Evolutionary conservation across 208 protist species (phyloP), one percentile per base, ranked within the genome.

Genomic region (Wallacemonas sp.): DNA sequence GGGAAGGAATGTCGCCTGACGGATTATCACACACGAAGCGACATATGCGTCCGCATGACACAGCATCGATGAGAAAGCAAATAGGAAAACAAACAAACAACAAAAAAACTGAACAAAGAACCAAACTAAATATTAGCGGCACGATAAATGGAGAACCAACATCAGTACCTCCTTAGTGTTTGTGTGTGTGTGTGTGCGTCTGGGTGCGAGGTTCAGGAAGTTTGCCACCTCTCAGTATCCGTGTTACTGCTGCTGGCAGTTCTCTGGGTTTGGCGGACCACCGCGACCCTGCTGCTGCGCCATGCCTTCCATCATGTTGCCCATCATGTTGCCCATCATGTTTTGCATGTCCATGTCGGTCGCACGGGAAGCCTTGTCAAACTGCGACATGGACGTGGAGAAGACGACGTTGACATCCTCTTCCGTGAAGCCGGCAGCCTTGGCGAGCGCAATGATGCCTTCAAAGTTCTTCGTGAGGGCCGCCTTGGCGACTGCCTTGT

Each of bases 401-500:
- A 84, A 84, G 19, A 80, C 27, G 14, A 71, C 36, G 33, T 57
- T 76, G 21, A 80, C 29, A 32, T 84, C 73, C 48, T 73, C 56
- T 32, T 69, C 58, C 8, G 60, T 80, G 26, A 84, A 38, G 32
- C 78, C 78, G 2, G 70, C 74, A 8, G 65, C 72, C 62, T 84
- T 80, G 38, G 66, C 78, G 16, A 84, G 6, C 2, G 78, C 74
- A 54, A 80, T 61, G 49, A 84, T 78, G 29, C 78, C 78, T 24
- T 75, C 74, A 65, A 84, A 80, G 41, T 80, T 80, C 63, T 74
- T 74, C 19, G 63, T 52, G 3, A 84, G 32, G 1, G 73, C 78
- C 17, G 47, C 65, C 27, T 66, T 60, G 23, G 32, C 48, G 16
- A 46, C 33, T 8, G 19, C 41, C 33, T 64, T 48, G 57, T 58